Percentiles rank a stretch among this genome's conserved stretches.
phyloP scores from a whole-genome alignment of 2,329 filamentous ascomycete genomes.

The Curvularia spicifera region DNA sequence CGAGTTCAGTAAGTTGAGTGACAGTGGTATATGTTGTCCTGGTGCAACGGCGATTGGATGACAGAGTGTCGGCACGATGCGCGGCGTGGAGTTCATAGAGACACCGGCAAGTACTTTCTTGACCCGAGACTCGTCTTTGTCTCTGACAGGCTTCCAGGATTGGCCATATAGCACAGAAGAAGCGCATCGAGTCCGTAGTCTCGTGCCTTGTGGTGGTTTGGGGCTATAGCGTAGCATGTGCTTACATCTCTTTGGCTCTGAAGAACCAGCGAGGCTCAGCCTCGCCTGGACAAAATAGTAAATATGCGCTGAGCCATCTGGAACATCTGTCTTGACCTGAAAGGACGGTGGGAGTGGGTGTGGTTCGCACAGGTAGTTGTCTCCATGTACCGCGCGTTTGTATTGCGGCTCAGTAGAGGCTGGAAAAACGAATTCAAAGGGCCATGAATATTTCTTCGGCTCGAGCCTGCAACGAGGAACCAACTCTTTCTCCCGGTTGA shows the following conservation, averaged over 20 bases:
- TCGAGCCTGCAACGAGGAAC: slow-evolving; percentile 25
- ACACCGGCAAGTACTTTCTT: slow-evolving; percentile 34
- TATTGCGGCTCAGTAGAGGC: slow-evolving; percentile 37
- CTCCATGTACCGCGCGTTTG: slow-evolving; percentile 35
- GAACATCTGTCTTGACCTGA: slow-evolving; percentile 32
- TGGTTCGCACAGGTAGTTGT: slow-evolving; percentile 39
- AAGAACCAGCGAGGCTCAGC: slow-evolving; percentile 25
- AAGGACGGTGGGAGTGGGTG: slow-evolving; percentile 46
- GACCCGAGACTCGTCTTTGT: slow-evolving; percentile 23
- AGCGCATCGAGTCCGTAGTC: slow-evolving; percentile 26
- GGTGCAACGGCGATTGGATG: slow-evolving; percentile 39
- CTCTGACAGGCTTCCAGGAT: slow-evolving; percentile 34
- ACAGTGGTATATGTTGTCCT: slow-evolving; percentile 43
- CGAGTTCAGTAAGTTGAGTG: slow-evolving; percentile 33
- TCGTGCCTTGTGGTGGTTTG: slow-evolving; percentile 18
- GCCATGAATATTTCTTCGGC: slow-evolving; percentile 42
- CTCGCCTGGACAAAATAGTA: slow-evolving; percentile 42
- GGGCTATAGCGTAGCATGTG: slow-evolving; percentile 39
- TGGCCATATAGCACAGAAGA: slow-evolving; percentile 39
- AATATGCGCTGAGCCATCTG: slow-evolving; percentile 39
- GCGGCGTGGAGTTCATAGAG: slow-evolving; percentile 23
- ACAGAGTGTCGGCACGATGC: slow-evolving; percentile 41
- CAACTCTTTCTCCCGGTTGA: slow-evolving; percentile 37
- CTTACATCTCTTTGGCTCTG: slow-evolving; percentile 26
- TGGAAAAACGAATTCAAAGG: slow-evolving; percentile 47